Base-by-base conservation (phyloP, 768 basidiomycete species). In the Termitomyces sp. region DNA sequence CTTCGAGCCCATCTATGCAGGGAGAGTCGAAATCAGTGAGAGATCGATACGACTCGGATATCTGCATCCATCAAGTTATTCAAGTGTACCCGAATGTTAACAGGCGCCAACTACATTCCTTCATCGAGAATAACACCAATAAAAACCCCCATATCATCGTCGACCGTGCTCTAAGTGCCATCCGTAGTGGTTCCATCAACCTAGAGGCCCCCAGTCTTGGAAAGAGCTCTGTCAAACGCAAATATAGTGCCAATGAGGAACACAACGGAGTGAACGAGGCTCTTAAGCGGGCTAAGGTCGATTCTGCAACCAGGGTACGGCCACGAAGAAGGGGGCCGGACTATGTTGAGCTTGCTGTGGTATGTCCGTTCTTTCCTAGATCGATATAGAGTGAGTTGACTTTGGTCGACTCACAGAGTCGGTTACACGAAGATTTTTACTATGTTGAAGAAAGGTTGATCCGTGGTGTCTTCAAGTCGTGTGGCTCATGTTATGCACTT, bases 401-500 rank as follows among this genome's bases (percentile, higher is more conserved):
- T 50, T 25, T 40, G 12, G 55, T 31, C 17, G 29, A 50, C 52
- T 38, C 53, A 11, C 60, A 86, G 83, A 74, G 76, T 36, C 81
- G 82, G 65, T 76, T 87, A 6, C 72, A 75, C 64, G 43, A 63
- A 10, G 81, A 84, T 65, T 88, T 82, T 70, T 82, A 81, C 4
- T 70, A 73, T 55, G 77, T 85, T 31, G 81, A 83, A 0, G 78
- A 78, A 53, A 70, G 72, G 5, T 75, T 83, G 63, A 74, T 89
- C 58, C 81, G 80, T 29, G 61, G 65, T n/a, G 71, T 69, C 3
- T 72, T 85, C 14, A 36, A 65, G 8, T 50, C 53, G 2, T 59
- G 78, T 56, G 71, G 75, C 31, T 63, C 63, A 5, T 75, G 86
- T 42, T 90, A 87, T 65, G 86, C 82, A 0, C 85, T 86, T 0